Evolutionary conservation across 176 grass and related monocot genomes (phyloP), one percentile per base, ranked within the genome.

Genomic region (Neostapfia colusana): DNA sequence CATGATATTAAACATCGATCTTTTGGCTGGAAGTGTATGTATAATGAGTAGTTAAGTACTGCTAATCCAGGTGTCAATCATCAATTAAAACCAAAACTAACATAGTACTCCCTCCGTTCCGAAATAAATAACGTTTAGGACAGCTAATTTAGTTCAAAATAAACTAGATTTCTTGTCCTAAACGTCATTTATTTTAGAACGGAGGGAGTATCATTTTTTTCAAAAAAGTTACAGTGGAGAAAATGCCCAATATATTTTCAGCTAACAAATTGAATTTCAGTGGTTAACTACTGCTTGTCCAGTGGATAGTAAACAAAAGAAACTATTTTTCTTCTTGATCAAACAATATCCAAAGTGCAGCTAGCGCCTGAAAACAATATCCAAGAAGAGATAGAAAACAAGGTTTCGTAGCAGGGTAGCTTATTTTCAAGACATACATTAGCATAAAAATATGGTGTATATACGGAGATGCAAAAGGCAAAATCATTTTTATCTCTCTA

Each of bases 401-500:
- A 24, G 6, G 36, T 12, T 65, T 72, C 27, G 24, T 26, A 58
- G 7, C 16, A 51, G 46, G 31, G 13, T 57, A 69, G 37, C 72
- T 10, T 63, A 57, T 10, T 75, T 0, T 28, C 42, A 70, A 53
- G 24, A 43, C 44, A 55, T 64, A 26, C 73, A 63, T 78, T 40
- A 82, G 41, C 79, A 83, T 88, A 79, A 83, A 88, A 88, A 83
- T 68, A 88, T 83, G 50, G n/a, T n/a, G n/a, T n/a, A n/a, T n/a
- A n/a, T 50, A 37, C 7, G 10, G 43, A 26, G 65, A 41, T 51
- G 10, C 38, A 8, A 76, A 49, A 49, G 49, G 8, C 8, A 59
- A 6, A 70, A 82, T 24, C 31, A 40, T 76, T 76, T 77, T n/a
- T n/a, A n/a, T 44, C 35, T 77, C 57, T 53, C 53, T 11, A 70